Evolutionary conservation across 345 rosid species (phyloP).

Genomic region (Firmiana major): DNA sequence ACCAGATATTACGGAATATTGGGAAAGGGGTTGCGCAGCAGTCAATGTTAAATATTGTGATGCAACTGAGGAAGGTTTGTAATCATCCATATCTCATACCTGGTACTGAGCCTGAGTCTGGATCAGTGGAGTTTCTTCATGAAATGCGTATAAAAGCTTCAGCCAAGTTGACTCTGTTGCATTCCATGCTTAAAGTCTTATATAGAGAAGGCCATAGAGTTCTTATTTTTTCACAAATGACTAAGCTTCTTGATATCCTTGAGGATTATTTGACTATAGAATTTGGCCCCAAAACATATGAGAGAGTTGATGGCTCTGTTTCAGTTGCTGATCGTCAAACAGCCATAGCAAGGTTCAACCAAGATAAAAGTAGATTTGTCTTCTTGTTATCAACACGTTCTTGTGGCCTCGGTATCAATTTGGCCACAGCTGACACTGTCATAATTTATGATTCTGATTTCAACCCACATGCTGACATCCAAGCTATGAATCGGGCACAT

Average conservation of each 20-base stretch:
- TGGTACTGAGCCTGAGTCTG: conserved; percentile 98
- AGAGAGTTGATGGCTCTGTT: conserved; percentile 99
- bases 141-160: conserved; percentile 99
- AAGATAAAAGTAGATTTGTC: conserved; percentile 94
- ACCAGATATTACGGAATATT: conserved; percentile 87
- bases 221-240: conserved; percentile 98
- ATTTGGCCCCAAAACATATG: conserved; percentile 97
- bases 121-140: conserved; percentile 92
- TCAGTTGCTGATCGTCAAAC: conserved; percentile 94
- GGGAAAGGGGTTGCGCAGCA: conserved; percentile 98
- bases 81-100: conserved; percentile 99
- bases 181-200: conserved; percentile 86
- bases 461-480: conserved; percentile 99
- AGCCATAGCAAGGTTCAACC: conserved; percentile 90
- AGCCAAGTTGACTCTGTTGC: conserved; percentile 91
- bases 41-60: conserved; percentile 98
- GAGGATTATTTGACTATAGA: conserved; percentile 93
- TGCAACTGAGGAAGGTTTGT: conserved; percentile 99
- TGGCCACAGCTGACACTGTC: conserved; percentile 97
- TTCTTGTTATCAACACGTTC: conserved; percentile 97
- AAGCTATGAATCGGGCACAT: conserved; percentile 99
- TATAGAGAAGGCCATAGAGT: conserved; percentile 95
- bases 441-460: conserved; percentile 98
- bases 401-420: conserved; percentile 99
- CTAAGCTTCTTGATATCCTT: conserved; percentile 97